Evolutionary conservation across 176 grass and related monocot species (phyloP).

Genomic region (Coix lacrymajobi): DNA sequence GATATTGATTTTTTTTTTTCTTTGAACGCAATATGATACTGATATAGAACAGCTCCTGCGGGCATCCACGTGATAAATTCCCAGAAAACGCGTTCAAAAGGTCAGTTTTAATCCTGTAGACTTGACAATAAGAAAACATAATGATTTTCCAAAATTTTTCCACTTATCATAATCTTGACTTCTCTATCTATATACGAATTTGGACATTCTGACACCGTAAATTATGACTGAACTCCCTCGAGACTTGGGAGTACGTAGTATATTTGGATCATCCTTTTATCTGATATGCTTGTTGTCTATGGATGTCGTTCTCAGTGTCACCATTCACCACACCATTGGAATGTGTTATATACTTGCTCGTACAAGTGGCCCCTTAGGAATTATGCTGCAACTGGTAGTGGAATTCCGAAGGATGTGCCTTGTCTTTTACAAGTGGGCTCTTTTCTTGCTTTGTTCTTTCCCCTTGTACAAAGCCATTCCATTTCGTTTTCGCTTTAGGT

Average conservation of each 20-base stretch:
- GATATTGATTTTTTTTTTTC: too few species aligned
- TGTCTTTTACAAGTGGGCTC: conserved; percentile 31
- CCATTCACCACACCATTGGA: not conserved
- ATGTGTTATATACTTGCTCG: not conserved
- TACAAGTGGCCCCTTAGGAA: conserved; percentile 12
- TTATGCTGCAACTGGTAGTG: conserved; percentile 29
- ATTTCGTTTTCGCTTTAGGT: conserved; percentile 26
- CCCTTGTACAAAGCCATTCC: conserved; percentile 32
- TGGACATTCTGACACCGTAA: not conserved
- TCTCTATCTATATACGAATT: not conserved
- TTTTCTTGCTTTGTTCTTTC: conserved; percentile 42
- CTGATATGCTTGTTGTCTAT: conserved; percentile 20
- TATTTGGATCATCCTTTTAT: not conserved
- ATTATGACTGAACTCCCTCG: conserved; percentile 1
- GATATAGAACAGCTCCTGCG: not conserved
- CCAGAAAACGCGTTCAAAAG: not conserved
- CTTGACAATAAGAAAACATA: not conserved
- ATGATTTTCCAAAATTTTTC: not conserved
- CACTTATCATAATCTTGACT: not conserved
- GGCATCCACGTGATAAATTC: not conserved
- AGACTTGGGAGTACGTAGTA: not conserved
- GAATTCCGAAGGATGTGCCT: conserved; percentile 5
- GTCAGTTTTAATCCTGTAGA: not conserved
- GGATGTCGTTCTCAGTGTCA: conserved; percentile 24
- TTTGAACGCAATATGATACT: too few species aligned